Evolutionary conservation across 2,329 filamentous ascomycete species (phyloP).

Genomic region (Pseudohalonectria lignicola): DNA sequence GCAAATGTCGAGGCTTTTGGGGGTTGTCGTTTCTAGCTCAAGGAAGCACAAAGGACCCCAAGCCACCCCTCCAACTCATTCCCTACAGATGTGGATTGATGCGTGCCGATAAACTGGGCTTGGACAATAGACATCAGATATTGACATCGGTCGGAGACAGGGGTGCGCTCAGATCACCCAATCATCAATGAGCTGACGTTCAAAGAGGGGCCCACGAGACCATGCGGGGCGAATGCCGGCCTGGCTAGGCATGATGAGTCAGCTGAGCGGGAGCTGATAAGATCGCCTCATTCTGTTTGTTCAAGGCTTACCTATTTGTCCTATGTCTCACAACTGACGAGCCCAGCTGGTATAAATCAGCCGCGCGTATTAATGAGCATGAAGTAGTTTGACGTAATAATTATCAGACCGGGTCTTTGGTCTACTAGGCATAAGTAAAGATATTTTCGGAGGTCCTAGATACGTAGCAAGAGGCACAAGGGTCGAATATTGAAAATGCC

Average conservation of each 20-base stretch:
- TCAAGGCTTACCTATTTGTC: no score
- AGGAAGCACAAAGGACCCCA: no score
- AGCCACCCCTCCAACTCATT: no score
- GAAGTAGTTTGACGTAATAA: not conserved
- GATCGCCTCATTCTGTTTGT: not conserved
- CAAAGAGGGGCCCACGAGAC: not conserved
- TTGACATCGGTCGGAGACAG: not conserved
- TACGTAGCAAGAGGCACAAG: no score
- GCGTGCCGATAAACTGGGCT: no score
- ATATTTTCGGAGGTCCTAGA: not conserved
- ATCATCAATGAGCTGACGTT: not conserved
- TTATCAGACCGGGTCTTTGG: no score
- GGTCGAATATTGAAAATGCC: no score
- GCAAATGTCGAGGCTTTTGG: no score
- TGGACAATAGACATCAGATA: not conserved
- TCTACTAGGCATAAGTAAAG: not conserved
- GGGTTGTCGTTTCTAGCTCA: no score
- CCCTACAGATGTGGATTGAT: no score
- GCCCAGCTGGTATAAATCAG: not conserved
- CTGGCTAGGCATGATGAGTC: not conserved
- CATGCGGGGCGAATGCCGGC: not conserved
- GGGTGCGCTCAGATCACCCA: not conserved
- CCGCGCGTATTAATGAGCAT: not conserved
- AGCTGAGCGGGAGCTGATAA: not conserved
- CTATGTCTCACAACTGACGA: no score